phyloP scores from a whole-genome alignment of 371 early-diverging fungal species.

The Mucor saturninus region DNA sequence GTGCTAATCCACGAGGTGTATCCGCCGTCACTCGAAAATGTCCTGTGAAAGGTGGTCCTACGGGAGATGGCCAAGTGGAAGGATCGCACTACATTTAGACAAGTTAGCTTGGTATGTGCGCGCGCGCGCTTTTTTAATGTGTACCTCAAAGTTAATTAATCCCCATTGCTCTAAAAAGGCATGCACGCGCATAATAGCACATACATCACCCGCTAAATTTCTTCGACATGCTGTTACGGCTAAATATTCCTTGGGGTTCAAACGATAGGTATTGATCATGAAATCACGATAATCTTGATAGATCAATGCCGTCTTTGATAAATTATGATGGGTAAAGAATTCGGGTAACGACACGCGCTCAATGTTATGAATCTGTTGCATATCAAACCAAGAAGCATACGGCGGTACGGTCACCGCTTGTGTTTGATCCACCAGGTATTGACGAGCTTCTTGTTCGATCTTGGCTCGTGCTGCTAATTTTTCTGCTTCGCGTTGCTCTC shows the following conservation, averaged over 20 bases:
- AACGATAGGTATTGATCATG: constrained; percentile 96
- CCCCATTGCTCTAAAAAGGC: constrained; percentile 99
- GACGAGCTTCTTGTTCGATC: constrained; percentile 74
- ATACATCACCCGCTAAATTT: constrained; percentile 96
- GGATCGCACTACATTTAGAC: constrained; percentile 76
- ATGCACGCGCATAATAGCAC: constrained; percentile 96
- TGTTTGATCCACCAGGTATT: constrained; percentile 73
- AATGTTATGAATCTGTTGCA: constrained; percentile 85
- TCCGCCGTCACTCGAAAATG: constrained; percentile 96
- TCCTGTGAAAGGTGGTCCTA: constrained; percentile 94
- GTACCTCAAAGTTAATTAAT: constrained; percentile 96
- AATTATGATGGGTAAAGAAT: constrained; percentile 92
- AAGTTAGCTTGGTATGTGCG: background rate
- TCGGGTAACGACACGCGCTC: constrained; percentile 93
- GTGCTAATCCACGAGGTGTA: constrained; percentile 91
- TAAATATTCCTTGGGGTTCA: constrained; percentile 93
- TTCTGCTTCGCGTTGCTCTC: constrained; percentile 6
- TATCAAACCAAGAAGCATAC: constrained; percentile 95
- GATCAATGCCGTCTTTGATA: constrained; percentile 88
- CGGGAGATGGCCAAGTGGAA: constrained; percentile 89
- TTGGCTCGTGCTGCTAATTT: constrained; percentile 28
- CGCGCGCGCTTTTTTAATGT: background rate
- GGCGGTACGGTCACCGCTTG: constrained; percentile 79
- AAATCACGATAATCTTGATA: constrained; percentile 98
- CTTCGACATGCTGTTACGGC: constrained; percentile 96